Evolutionary conservation across 495 filamentous ascomycete genomes (phyloP), one percentile per base, ranked within the genome.

Genomic region (Penicillium lividum): DNA sequence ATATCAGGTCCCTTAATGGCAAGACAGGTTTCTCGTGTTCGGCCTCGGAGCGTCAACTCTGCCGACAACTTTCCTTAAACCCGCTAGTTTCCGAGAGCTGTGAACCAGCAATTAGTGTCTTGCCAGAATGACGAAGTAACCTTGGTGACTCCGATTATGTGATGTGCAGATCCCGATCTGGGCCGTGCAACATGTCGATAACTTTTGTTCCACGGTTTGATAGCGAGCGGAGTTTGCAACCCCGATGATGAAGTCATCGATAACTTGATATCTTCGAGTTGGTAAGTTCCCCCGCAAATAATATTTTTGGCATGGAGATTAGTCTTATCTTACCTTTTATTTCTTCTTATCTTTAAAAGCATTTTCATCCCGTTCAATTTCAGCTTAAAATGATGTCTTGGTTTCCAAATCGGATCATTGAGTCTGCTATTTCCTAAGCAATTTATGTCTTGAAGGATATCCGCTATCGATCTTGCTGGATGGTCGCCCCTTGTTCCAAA

Each of bases 211-310:
- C 44, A 43, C 25, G 46, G 27, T 50, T 53, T 22, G 5, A 16
- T 4, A 40, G 0, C 22, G 40, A 15, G 46, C 54, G 54, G 58
- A 49, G 25, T 11, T 46, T 4, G 18, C 33, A 16, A 42, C 22
- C 15, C 31, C 49, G 53, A 63, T 68, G 44, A 63, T 63, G 66
- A 68, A 56, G 66, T 68, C 66, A 68, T 68, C 53, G 45, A 59
- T 54, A 42, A 15, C 28, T n/a, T 34, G 25, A 29, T 55, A 3
- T 46, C 29, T n/a, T 9, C 11, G 22, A 22, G 22, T 22, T 22
- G 22, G 22, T 18, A 43, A 22, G 6, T 15, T 44, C 42, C 15
- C 15, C 15, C 42, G 22, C 22, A 22, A 22, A 44, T 3, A 36
- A 36, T 36, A 36, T 36, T 9, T 36, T 1, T 36, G 33, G 9